Percentiles rank a stretch among this genome's conserved stretches.
These are phyloP conservation scores for Salix brachista DNA, from an alignment of 345 rosid species.

Conservation along the genomic window DNA sequence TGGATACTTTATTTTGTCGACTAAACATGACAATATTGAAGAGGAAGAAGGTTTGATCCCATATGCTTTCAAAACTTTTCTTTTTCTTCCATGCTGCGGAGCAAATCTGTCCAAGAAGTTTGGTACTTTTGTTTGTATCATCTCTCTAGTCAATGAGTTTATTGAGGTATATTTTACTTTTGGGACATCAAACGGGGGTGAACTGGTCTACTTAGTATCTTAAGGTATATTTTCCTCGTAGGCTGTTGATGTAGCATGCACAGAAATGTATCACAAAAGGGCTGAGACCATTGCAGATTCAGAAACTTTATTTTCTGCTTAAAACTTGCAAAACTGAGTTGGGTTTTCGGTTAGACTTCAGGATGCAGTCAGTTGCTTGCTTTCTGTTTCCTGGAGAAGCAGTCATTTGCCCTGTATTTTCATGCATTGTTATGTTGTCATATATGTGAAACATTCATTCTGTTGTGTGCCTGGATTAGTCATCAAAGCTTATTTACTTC, in stretches of 20 bases:
- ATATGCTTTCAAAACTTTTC: not conserved
- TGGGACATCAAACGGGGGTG: not conserved
- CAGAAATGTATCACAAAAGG: not conserved
- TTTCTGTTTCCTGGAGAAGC: no score
- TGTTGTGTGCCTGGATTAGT: not conserved
- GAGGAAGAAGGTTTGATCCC: slow-evolving; percentile 66
- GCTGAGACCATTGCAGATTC: not conserved
- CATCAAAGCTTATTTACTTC: slow-evolving; percentile 2
- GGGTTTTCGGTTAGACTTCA: not conserved
- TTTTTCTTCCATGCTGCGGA: not conserved
- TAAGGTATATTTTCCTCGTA: not conserved
- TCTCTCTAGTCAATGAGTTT: not conserved
- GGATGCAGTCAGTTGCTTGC: not conserved
- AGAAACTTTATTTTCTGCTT: not conserved
- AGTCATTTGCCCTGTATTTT: not conserved
- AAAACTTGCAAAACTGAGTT: not conserved
- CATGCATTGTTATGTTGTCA: not conserved
- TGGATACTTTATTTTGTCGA: slow-evolving; percentile 89
- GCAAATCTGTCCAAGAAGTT: not conserved
- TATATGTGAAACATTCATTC: not conserved
- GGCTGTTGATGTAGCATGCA: not conserved
- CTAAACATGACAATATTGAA: slow-evolving; percentile 62
- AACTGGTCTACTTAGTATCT: not conserved
- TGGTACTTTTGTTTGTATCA: not conserved
- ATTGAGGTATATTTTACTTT: not conserved